Evolutionary conservation across 805 yeast genomes (phyloP).

Genomic region (Teunomyces cretensis): DNA sequence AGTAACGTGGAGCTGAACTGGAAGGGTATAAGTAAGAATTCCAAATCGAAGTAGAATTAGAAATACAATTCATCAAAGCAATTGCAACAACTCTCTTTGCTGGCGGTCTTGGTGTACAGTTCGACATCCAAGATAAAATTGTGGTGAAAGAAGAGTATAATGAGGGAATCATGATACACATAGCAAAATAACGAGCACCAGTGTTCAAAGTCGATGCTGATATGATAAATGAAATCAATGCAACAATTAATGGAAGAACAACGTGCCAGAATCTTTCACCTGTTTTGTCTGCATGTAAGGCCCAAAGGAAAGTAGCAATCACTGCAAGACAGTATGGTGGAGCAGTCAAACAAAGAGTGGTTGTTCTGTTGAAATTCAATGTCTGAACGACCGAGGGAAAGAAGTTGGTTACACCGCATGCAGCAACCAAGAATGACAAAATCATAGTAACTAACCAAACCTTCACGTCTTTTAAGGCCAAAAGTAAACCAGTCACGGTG

Average conservation of each 20-base stretch:
- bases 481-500: constrained; percentile 34
- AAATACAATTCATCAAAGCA: constrained; percentile 55
- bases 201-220: constrained; percentile 51
- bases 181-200: constrained; percentile 58
- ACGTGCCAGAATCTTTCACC: constrained; percentile 57
- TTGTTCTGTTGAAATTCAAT: constrained; percentile 48
- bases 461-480: constrained; percentile 41
- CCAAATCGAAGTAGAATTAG: constrained; percentile 58
- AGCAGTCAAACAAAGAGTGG: constrained; percentile 56
- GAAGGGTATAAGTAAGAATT: constrained; percentile 52
- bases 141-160: constrained; percentile 54
- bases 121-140: constrained; percentile 55
- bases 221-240: constrained; percentile 48
- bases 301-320: constrained; percentile 49
- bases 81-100: constrained; percentile 58
- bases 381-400: constrained; percentile 62
- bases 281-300: constrained; percentile 54
- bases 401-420: constrained; percentile 60
- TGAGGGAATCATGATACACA: constrained; percentile 60
- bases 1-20: constrained; percentile 45
- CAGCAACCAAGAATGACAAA: constrained; percentile 50
- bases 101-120: constrained; percentile 57
- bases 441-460: constrained; percentile 49
- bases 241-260: constrained; percentile 38
- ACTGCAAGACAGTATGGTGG: constrained; percentile 59